Evolutionary conservation across 1,284 basidiomycete species (phyloP), one percentile per base, ranked within the genome.

Genomic region (Trametes hirsuta): DNA sequence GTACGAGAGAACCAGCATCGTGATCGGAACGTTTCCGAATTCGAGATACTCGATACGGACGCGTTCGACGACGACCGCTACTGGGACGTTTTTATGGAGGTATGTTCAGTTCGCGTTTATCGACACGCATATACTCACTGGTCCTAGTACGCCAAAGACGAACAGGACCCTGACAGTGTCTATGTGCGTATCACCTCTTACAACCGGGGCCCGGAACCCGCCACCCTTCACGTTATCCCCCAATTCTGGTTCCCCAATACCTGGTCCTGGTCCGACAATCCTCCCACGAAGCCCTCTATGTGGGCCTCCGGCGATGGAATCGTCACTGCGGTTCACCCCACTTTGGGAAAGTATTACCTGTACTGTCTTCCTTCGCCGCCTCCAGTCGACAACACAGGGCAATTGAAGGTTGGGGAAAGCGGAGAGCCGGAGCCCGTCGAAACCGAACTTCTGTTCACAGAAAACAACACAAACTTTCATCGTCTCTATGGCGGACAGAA

Each of bases 21-120:
- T 49, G 86, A 86, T 67, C 85, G 97, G 41, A 89, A 97, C 64
- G 95, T 95, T 21, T 79, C 85, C 59, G 97, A 99, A 76, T 98
- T 87, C 70, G 97, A 99, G 77, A 88, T 98, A 68, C 79, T 96
- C 70, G 96, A 98, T 74, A 95, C 94, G 0, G 94, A 95, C 61
- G 84, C 84, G 2, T 97, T 98, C 69, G 93, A 97, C 66, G 93
- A 94, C 46, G 90, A 98, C 76, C 82, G 90, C 22, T 99, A 99
- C 77, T 99, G 97, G 97, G 97, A 99, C 74, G 88, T 99, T 47
- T 97, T 96, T 69, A 87, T 97, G 62, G 95, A 97, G 85, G 94
- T 93, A 59, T 47, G 84, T 74, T 41, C 37, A 39, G 47, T 40
- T 48, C 51, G 37, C 14, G 44, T 61, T 6, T 12, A 42, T 25